Evolutionary conservation across 1,139 yeast species (phyloP), one percentile per base, ranked within the genome.

Genomic region (Suhomyces bribrorum): DNA sequence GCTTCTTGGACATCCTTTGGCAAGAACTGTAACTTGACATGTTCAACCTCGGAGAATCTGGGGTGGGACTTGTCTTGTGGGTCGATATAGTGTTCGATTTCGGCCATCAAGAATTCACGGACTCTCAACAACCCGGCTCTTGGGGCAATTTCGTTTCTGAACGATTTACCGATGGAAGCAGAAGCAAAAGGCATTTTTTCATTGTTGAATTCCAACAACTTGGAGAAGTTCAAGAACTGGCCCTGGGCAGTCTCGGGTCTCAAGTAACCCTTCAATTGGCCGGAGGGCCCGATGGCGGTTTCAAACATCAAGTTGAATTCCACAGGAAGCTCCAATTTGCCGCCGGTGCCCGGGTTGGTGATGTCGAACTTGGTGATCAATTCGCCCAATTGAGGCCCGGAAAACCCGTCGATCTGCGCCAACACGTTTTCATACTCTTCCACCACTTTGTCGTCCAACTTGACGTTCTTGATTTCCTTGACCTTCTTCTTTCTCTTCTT

Each of bases 171-270:
- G 59, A 94, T 88, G 29, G 97, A 86, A 32, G 98, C 98, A 45
- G 97, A 88, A 13, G 99, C 99, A 67, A 94, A 94, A 43, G 99
- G 99, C 92, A 94, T 90, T 66, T 84, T 86, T 62, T 86, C 83
- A 69, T 94, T 94, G 79, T 94, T 94, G 75, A 83, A 86, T 57
- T 94, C 98, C 57, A 89, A 80, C 58, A 94, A 77, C 71, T 92
- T 92, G 71, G 80, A 79, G 68, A 94, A 94, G 77, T 94, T 94
- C 60, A 94, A 77, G 67, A 94, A 94, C 70, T 94, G 98, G 57
- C 99, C 98, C 74, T 94, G 99, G 20, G 99, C 99, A 46, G 99
- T 94, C 73, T 94, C 99, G 43, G 99, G 99, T 69, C 99, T 83
- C 61, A 94, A 72, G 69, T 79, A 94, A 52, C 98, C 98, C 74